Evolutionary conservation across 2,329 filamentous ascomycete species (phyloP), one percentile per base, ranked within the genome.

Genomic region (Thermothelomyces thermophilus): DNA sequence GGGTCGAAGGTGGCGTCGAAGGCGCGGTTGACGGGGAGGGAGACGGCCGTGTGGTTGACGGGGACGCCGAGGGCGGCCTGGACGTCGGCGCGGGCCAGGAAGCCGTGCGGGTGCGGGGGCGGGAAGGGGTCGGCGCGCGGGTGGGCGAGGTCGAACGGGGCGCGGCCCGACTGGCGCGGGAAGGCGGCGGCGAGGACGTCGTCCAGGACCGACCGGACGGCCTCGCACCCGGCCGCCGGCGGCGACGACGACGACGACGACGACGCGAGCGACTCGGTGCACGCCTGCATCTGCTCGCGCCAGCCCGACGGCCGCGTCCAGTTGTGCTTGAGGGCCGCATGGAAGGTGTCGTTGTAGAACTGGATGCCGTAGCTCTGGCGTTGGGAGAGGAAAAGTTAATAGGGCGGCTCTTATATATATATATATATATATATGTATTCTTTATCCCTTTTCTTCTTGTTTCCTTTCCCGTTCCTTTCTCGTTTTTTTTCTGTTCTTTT

Each of bases 21-120:
- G n/a, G 14, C 45, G 2, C 4, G 4, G 36, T 26, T 41, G 14
- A 34, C 45, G 6, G 36, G 19, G 0, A 3, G 7, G 3, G 45
- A 47, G 19, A n/a, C 3, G 13, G 28, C 8, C 5, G 36, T 34
- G 45, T 47, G 41, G 31, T 47, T 47, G 14, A 47, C 45, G 17
- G 45, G 45, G 2, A 47, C 45, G 8, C 45, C 45, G 13, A 47
- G 36, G 14, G 45, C 45, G 19, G 45, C 17, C 9, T 34, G 45
- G 14, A 41, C n/a, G 8, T 7, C 5, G 28, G 9, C 13, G 9
- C 22, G 30, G 11, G 37, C 10, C 2, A 47, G 37, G 22, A 17
- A 47, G 28, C 45, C 45, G 28, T 30, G 16, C 3, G 8, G 28
- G 45, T 41, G 36, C 4, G 45, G 36, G 11, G 45, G 19, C 1